Conservation (phyloP, 305 asterid genomes). For the Fraxinus latifolia region DNA sequence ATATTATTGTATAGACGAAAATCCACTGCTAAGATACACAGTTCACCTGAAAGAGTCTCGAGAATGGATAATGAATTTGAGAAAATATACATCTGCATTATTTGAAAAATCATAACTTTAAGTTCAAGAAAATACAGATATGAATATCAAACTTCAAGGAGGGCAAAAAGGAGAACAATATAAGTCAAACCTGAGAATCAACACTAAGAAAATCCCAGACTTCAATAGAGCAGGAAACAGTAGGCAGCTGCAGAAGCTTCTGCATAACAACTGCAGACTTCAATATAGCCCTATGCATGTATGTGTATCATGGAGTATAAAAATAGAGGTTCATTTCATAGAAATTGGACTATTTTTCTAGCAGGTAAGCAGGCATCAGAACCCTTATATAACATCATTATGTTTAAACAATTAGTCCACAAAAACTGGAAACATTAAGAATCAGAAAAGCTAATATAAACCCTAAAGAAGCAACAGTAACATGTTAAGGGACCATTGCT, state of each 20-base stretch:
- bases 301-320: constrained; percentile 14
- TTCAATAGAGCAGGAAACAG: constrained; percentile 84
- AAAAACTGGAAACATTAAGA: constrained; percentile 13
- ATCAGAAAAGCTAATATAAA: not conserved
- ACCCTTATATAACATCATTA: not conserved
- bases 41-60: constrained; percentile 83
- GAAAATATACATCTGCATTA: constrained; percentile 81
- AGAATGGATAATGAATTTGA: constrained; percentile 79
- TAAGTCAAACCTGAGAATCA: constrained; percentile 83
- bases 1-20: constrained; percentile 6
- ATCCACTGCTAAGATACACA: constrained; percentile 24
- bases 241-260: constrained; percentile 88
- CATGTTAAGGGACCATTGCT: not conserved
- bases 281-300: constrained; percentile 6
- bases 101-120: constrained; percentile 17
- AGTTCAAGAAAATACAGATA: constrained; percentile 20
- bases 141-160: constrained; percentile 6
- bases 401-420: not conserved
- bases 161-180: constrained; percentile 19
- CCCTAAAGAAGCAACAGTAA: not conserved
- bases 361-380: not conserved
- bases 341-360: constrained; percentile 8
- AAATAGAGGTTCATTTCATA: constrained; percentile 8
- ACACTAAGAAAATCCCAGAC: constrained; percentile 98
- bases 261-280: constrained; percentile 36